A percentile compares a stretch with the other conserved stretches of the same genome.
Conservation (phyloP, 2,329 filamentous ascomycete species). For the Fusarium mangiferae region DNA sequence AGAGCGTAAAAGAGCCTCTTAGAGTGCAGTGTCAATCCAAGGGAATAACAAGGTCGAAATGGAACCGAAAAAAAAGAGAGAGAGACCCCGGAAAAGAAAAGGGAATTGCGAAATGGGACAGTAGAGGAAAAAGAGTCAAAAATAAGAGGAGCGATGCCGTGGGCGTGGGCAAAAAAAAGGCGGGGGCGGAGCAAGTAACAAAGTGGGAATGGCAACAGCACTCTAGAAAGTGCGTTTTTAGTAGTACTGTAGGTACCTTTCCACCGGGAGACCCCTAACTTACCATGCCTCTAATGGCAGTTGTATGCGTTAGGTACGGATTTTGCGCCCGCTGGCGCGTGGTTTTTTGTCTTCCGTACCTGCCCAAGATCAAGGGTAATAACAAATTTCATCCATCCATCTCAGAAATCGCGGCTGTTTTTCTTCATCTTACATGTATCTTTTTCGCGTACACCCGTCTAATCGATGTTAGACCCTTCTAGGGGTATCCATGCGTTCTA, state of each 20-base stretch:
- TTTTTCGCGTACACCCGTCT: slow-evolving; percentile 28
- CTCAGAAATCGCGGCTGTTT: slow-evolving; percentile 23
- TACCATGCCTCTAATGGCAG: slow-evolving; percentile 37
- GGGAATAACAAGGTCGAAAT: slow-evolving; percentile 37
- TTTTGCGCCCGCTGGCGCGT: slow-evolving; percentile 27
- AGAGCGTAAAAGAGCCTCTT: slow-evolving; percentile 8
- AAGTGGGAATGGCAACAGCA: slow-evolving; percentile 13
- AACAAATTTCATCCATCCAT: slow-evolving; percentile 16
- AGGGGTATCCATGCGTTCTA: slow-evolving; percentile 11
- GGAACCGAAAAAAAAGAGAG: slow-evolving; percentile 2
- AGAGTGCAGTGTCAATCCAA: not conserved
- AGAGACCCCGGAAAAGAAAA: slow-evolving; percentile 44
- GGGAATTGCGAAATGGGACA: slow-evolving; percentile 38
- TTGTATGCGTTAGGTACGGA: slow-evolving; percentile 28
- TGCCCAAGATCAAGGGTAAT: slow-evolving; percentile 17
- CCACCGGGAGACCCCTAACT: slow-evolving; percentile 19
- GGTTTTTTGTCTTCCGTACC: slow-evolving; percentile 25
- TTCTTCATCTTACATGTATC: slow-evolving; percentile 16
- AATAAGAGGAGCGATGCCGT: slow-evolving; percentile 24
- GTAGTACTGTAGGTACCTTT: slow-evolving; percentile 16
- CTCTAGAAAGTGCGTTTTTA: slow-evolving; percentile 1
- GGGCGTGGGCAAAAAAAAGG: slow-evolving; percentile 39
- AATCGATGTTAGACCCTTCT: slow-evolving; percentile 7
- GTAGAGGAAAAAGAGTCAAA: slow-evolving; percentile 33
- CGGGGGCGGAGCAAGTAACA: slow-evolving; percentile 42